Percentiles rank a stretch among this genome's conserved stretches.
Evolutionary conservation across 306 rosid species (phyloP).

Genomic region (Quercus suber): DNA sequence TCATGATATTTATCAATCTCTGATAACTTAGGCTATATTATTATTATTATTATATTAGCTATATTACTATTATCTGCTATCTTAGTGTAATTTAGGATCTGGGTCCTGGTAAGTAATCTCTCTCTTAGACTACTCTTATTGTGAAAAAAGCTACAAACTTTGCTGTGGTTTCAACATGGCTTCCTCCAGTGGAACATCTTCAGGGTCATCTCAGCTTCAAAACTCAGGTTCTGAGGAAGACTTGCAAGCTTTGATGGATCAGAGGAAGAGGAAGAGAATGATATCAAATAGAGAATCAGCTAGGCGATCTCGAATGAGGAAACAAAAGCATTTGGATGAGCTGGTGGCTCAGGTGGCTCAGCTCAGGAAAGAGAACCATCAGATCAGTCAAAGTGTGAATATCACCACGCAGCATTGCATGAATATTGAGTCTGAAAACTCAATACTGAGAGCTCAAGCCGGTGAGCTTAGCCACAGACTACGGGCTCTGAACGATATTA

Average conservation of each 20-base stretch:
- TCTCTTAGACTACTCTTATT: background rate
- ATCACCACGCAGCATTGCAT: constrained; percentile 58
- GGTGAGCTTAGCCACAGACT: constrained; percentile 59
- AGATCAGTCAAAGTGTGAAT: constrained; percentile 51
- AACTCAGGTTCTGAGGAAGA: constrained; percentile 78
- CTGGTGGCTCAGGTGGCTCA: constrained; percentile 57
- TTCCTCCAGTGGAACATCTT: constrained; percentile 78
- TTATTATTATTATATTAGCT: background rate
- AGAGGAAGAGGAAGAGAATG: constrained; percentile 93
- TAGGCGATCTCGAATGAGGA: constrained; percentile 82
- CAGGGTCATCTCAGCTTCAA: constrained; percentile 54
- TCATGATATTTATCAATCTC: constrained; percentile 49
- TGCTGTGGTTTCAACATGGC: constrained; percentile 47
- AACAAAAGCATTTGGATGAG: constrained; percentile 91
- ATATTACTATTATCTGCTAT: constrained; percentile 22
- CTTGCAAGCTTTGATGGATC: constrained; percentile 56
- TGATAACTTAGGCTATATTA: constrained; percentile 10
- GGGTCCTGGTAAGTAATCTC: constrained; percentile 48
- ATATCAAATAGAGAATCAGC: constrained; percentile 93
- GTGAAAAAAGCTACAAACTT: background rate
- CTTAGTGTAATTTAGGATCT: constrained; percentile 26
- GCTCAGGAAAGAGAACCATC: constrained; percentile 69
- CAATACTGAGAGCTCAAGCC: constrained; percentile 73
- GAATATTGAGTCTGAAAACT: constrained; percentile 70
- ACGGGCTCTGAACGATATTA: constrained; percentile 66